These are phyloP conservation scores for Fusarium torreyae DNA, from an alignment of 2,329 filamentous ascomycete species.

Conservation along the genomic window DNA sequence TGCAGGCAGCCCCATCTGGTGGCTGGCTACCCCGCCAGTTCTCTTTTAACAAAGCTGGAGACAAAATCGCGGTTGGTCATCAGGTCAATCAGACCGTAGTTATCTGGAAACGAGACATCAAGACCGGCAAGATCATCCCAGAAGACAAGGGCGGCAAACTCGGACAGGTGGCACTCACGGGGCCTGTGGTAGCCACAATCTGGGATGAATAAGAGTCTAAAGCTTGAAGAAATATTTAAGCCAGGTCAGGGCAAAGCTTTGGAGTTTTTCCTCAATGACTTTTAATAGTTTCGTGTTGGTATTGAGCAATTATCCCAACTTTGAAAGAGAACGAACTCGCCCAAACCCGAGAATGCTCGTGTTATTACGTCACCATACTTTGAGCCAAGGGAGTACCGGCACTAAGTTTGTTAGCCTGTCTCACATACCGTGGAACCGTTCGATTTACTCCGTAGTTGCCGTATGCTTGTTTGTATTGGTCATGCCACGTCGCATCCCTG, in stretches of 20 bases:
- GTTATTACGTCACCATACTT: not conserved
- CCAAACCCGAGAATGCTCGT: not conserved
- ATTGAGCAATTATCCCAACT: too few species aligned
- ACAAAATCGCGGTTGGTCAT: slow-evolving; percentile 47
- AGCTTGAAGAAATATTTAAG: too few species aligned
- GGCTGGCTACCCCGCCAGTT: slow-evolving; percentile 46
- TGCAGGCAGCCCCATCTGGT: slow-evolving; percentile 43
- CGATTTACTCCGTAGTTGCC: not conserved
- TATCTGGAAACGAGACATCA: slow-evolving; percentile 45
- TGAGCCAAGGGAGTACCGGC: not conserved
- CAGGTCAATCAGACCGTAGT: slow-evolving; percentile 45
- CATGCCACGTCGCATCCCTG: too few species aligned
- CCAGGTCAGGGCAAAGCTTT: too few species aligned
- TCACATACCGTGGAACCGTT: not conserved
- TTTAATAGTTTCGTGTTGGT: too few species aligned
- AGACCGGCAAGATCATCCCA: slow-evolving; percentile 40
- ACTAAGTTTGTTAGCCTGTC: not conserved
- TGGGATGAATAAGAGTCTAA: slow-evolving; percentile 41
- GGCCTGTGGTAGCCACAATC: slow-evolving; percentile 36
- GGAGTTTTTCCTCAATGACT: too few species aligned
- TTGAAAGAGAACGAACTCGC: too few species aligned
- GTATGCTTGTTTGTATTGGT: too few species aligned
- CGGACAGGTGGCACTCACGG: slow-evolving; percentile 36
- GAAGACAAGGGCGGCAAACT: slow-evolving; percentile 45
- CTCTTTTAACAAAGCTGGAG: slow-evolving; percentile 45